Evolutionary conservation across 805 yeast genomes (phyloP), one percentile per base, ranked within the genome.

Genomic region (Candida sonorensis): DNA sequence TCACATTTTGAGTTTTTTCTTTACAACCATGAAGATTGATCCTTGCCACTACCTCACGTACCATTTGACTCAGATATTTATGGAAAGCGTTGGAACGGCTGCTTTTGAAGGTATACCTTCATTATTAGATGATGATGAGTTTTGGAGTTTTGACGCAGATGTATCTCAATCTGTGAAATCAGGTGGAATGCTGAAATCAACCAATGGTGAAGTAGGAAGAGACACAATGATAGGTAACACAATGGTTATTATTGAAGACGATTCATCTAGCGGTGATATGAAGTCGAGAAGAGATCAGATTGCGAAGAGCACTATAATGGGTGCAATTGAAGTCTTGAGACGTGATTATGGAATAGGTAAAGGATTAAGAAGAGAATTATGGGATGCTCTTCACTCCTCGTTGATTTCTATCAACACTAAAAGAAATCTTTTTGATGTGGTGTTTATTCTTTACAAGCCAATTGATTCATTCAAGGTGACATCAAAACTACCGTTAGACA

Each of bases 361-460:
- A 18, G 84, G 86, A 0, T 59, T 92, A 14, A 67, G 69, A 33
- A 46, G 51, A 2, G 68, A 70, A 7, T 45, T 92, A 2, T 87
- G 96, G 96, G 64, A 69, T 27, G 65, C 77, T 8, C 53, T 87
- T 7, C 81, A 78, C 44, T 66, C 81, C 0, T 75, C 81, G 2
- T 53, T 78, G 17, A 38, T 79, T 13, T 69, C 81, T 10, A 57
- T 84, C 2, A 59, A 70, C 26, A 77, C 77, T 21, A 74, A 77
- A 42, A 66, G 88, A 36, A 55, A 67, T 22, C 47, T 90, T 7
- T 77, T 82, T 42, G 81, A 76, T 36, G 48, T 84, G 3, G 64
- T 83, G 32, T 74, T 75, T 26, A 69, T 90, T 7, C 56, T 90
- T 17, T 83, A 75, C 45, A 69, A 69, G 24, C 72, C 87, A 6